phyloP scores from a whole-genome alignment of 2,329 filamentous ascomycete genomes.

The Xylaria polymorpha region DNA sequence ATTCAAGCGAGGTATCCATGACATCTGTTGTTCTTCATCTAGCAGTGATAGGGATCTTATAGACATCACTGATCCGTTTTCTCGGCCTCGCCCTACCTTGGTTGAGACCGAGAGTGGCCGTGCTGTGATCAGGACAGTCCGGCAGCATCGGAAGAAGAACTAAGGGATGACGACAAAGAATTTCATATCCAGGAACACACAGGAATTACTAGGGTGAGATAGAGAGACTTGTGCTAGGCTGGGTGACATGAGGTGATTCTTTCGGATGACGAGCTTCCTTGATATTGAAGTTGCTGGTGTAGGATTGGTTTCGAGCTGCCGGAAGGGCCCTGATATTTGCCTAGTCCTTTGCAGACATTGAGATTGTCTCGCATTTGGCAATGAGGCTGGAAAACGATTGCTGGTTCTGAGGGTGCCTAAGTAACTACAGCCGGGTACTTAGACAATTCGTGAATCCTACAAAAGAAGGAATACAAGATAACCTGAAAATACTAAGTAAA shows the following conservation, averaged over 20 bases:
- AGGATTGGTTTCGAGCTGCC: background rate
- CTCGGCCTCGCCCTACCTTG: constrained; percentile 13
- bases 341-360: constrained; percentile 1
- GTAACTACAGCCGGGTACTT: background rate
- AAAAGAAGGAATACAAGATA: background rate
- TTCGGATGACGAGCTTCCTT: background rate
- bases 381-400: constrained; percentile 14
- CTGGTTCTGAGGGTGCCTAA: background rate
- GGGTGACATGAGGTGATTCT: background rate
- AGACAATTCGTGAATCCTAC: background rate
- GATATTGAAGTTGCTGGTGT: background rate
- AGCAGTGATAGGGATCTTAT: background rate
- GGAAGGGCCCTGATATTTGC: background rate
- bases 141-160: background rate
- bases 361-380: background rate
- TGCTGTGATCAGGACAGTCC: constrained; percentile 6
- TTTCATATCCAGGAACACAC: background rate
- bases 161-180: background rate
- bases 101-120: constrained; percentile 24
- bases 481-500: background rate
- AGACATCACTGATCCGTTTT: background rate
- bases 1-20: background rate
- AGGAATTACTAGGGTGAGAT: background rate
- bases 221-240: background rate
- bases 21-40: background rate